phyloP scores from a whole-genome alignment of 371 early-diverging fungal genomes.

The Batrachochytrium dendrobatidis region DNA sequence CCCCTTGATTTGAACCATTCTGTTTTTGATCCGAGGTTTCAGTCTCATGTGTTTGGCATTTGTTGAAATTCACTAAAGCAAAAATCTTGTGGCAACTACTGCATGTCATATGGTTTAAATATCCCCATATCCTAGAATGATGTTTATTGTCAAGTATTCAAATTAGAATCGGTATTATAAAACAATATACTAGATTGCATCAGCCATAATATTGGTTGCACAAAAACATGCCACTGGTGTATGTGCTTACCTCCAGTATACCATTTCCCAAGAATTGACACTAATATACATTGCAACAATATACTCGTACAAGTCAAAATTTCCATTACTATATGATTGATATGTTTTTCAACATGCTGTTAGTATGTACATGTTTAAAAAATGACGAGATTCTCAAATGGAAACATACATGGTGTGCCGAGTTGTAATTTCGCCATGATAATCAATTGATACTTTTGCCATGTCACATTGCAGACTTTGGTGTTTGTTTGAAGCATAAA shows the following conservation, averaged over 20 bases:
- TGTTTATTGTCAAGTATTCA: background rate
- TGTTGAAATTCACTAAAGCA: constrained; percentile 13
- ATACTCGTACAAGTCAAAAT: constrained; percentile 28
- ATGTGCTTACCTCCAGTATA: constrained; percentile 30
- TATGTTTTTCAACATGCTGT: background rate
- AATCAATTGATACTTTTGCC: constrained; percentile 12
- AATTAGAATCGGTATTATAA: background rate
- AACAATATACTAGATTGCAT: background rate
- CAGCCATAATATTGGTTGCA: background rate
- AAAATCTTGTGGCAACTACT: constrained; percentile 13
- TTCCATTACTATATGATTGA: constrained; percentile 6
- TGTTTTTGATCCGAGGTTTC: no score
- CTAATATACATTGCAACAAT: constrained; percentile 12
- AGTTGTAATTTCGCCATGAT: constrained; percentile 7
- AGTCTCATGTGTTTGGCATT: constrained; percentile 15
- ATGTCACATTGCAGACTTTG: constrained; percentile 9
- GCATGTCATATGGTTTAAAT: constrained; percentile 21
- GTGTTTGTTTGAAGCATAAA: constrained; percentile 5
- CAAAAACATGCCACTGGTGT: background rate
- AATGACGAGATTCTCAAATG: background rate
- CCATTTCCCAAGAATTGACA: constrained; percentile 20
- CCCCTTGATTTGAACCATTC: no score
- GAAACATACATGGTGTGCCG: constrained; percentile 8
- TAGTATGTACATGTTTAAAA: constrained; percentile 4
- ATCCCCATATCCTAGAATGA: constrained; percentile 25